phyloP scores from a whole-genome alignment of 352 stramenopile species.

The Aphanomyces astaci region DNA sequence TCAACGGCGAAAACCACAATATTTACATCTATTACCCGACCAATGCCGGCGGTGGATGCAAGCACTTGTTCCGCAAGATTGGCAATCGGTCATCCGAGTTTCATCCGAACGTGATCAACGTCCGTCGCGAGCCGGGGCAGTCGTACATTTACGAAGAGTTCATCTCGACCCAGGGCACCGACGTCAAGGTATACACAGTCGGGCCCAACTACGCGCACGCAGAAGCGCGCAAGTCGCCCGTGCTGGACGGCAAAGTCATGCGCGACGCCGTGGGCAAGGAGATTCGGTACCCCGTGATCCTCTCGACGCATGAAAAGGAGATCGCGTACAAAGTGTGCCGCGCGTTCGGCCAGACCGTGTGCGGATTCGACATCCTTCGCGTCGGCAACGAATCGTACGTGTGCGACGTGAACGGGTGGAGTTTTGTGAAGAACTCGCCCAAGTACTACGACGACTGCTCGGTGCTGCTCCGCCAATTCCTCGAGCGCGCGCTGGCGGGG shows the following conservation, averaged over 20 bases:
- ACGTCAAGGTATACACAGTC: slow-evolving; percentile 99
- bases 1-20: slow-evolving; percentile 99
- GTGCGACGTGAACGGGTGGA: slow-evolving; percentile 99
- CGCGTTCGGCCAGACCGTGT: slow-evolving; percentile 90
- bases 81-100: slow-evolving; percentile 90
- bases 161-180: slow-evolving; percentile 97
- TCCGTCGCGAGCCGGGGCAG: slow-evolving; percentile 76
- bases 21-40: slow-evolving; percentile 99
- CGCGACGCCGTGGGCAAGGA: slow-evolving; percentile 97
- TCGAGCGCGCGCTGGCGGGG: slow-evolving; percentile 49
- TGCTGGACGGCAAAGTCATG: slow-evolving; percentile 98
- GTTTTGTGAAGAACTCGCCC: slow-evolving; percentile 99
- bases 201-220: slow-evolving; percentile 98
- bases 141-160: slow-evolving; percentile 99
- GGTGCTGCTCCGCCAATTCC: slow-evolving; percentile 84
- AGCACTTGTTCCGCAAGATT: slow-evolving; percentile 98
- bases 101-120: slow-evolving; percentile 93
- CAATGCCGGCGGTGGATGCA: slow-evolving; percentile 96
- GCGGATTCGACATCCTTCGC: slow-evolving; percentile 98
- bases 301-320: slow-evolving; percentile 97
- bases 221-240: slow-evolving; percentile 98
- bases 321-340: slow-evolving; percentile 89
- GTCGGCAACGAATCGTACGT: slow-evolving; percentile 91
- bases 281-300: slow-evolving; percentile 97
- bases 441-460: slow-evolving; percentile 99